Evolutionary conservation across 805 yeast genomes (phyloP).

Genomic region (Starmerella sirachaensis): DNA sequence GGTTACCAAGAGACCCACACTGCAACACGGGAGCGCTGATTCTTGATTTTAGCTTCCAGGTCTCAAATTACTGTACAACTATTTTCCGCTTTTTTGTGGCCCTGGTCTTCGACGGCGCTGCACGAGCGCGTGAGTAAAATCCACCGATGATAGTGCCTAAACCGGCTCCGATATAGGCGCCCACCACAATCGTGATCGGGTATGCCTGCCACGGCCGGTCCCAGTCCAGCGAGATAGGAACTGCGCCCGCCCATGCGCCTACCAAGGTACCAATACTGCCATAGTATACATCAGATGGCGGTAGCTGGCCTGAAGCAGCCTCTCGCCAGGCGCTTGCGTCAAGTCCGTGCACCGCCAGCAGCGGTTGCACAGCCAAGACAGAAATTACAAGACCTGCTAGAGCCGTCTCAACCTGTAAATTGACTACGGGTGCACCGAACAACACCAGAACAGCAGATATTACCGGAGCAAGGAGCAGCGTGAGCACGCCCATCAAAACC

Average conservation of each 20-base stretch:
- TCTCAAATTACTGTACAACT: too few species aligned
- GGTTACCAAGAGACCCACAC: too few species aligned
- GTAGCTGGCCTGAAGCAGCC: slow-evolving; percentile 25
- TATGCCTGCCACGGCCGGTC: slow-evolving; percentile 94
- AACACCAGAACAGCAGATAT: slow-evolving; percentile 36
- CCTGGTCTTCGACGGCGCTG: background rate
- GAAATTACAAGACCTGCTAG: slow-evolving; percentile 52
- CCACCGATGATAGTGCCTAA: slow-evolving; percentile 41
- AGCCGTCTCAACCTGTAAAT: slow-evolving; percentile 40
- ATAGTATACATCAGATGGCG: slow-evolving; percentile 27
- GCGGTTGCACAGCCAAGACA: slow-evolving; percentile 47
- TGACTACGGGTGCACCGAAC: slow-evolving; percentile 71
- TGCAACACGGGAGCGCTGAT: too few species aligned
- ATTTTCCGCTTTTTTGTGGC: background rate
- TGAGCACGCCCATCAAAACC: slow-evolving; percentile 24
- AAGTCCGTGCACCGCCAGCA: slow-evolving; percentile 44
- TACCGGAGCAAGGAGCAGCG: slow-evolving; percentile 25
- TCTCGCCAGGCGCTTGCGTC: slow-evolving; percentile 38
- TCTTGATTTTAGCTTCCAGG: too few species aligned
- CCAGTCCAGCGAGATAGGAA: slow-evolving; percentile 95
- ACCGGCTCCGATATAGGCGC: slow-evolving; percentile 63
- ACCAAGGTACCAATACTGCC: slow-evolving; percentile 35
- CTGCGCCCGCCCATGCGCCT: slow-evolving; percentile 87
- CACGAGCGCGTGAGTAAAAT: background rate
- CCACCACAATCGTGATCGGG: slow-evolving; percentile 80